A percentile compares a stretch with the other conserved stretches of the same genome.
phyloP scores from a whole-genome alignment of 495 filamentous ascomycete species.

The Saxophila tyrrhenica region DNA sequence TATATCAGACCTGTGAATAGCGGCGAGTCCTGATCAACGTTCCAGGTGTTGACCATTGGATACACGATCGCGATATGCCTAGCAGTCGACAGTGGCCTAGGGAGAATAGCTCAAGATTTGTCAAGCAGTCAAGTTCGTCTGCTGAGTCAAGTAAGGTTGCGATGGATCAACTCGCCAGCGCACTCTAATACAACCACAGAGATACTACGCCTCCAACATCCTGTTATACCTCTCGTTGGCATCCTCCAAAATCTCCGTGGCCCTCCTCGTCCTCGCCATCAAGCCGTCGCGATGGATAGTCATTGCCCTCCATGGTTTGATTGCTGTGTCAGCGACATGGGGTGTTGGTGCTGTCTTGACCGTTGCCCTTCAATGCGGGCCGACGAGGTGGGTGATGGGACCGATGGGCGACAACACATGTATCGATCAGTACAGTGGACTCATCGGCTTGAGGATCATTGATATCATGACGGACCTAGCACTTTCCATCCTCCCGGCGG shows the following conservation, averaged over 20 bases:
- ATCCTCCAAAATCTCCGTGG: neutral
- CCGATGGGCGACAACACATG: neutral
- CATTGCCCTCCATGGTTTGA: neutral
- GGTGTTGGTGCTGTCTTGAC: neutral
- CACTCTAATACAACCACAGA: neutral
- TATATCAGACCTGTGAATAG: neutral
- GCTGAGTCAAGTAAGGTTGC: neutral
- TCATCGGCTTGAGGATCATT: neutral
- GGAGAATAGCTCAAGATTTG: neutral
- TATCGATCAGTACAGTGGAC: neutral
- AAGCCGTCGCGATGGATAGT: neutral
- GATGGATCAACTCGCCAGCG: neutral
- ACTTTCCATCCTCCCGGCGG: neutral
- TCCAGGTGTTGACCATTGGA: neutral
- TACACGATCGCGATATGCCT: slow-evolving; percentile 1
- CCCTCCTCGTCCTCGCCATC: neutral
- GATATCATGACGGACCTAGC: neutral
- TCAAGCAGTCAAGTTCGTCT: neutral
- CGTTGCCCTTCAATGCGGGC: neutral
- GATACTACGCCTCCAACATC: slow-evolving; percentile 3
- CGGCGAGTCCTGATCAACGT: neutral
- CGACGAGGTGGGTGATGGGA: neutral
- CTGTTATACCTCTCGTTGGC: slow-evolving; percentile 1
- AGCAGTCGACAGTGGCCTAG: neutral
- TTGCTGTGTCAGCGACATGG: neutral